A percentile compares a stretch with the other conserved stretches of the same genome.
Conservation (phyloP, 2,329 filamentous ascomycete species). For the Raffaelea albimanens region DNA sequence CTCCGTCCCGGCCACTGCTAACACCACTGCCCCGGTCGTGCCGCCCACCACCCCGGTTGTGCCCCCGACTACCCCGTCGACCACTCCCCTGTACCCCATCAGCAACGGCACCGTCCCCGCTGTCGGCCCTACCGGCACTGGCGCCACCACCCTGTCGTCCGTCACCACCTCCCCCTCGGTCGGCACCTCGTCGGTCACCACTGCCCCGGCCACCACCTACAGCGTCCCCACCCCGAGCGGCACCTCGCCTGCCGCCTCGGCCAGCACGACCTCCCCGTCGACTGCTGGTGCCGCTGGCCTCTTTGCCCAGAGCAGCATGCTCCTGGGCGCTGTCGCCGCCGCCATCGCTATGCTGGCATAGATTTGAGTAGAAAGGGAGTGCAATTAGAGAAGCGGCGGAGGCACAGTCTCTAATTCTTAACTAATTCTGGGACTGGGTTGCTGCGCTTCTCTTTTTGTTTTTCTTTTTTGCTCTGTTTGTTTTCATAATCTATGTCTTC, state of each 20-base stretch:
- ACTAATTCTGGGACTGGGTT: too few relatives aligned
- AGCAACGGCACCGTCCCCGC: neutral
- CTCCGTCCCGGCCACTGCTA: constrained; percentile 2
- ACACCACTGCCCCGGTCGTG: constrained; percentile 10
- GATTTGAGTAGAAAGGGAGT: neutral
- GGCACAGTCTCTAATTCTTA: too few relatives aligned
- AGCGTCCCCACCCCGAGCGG: constrained; percentile 1
- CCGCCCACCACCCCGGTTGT: constrained; percentile 3
- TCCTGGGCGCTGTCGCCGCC: constrained; percentile 29
- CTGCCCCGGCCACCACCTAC: constrained; percentile 4
- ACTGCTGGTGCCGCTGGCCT: constrained; percentile 24
- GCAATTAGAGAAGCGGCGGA: too few relatives aligned
- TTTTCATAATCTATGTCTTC: neutral
- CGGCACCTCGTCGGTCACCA: neutral
- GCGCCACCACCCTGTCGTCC: neutral
- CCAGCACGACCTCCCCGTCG: constrained; percentile 2
- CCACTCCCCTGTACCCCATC: constrained; percentile 10
- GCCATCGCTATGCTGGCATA: constrained; percentile 29
- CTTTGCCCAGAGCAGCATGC: constrained; percentile 28
- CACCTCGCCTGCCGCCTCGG: neutral
- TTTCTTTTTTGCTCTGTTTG: neutral
- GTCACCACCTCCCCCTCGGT: neutral
- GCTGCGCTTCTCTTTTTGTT: neutral
- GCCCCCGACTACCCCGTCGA: constrained; percentile 11
- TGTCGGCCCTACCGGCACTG: constrained; percentile 3